These are phyloP conservation scores for Lentinus tigrinus DNA, from an alignment of 768 basidiomycete genomes.

Conservation along the genomic window DNA sequence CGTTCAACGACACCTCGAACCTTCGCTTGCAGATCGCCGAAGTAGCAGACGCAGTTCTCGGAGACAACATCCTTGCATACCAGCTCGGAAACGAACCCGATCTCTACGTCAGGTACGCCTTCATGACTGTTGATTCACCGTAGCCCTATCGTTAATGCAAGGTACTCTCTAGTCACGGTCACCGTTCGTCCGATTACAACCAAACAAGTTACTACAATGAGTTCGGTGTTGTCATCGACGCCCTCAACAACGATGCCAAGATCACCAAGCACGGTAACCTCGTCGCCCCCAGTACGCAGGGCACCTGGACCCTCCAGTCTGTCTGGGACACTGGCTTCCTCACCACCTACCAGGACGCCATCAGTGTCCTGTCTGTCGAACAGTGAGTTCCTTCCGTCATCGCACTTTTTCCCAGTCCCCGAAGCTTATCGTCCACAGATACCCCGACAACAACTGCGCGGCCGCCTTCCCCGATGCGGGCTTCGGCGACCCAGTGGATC, in stretches of 20 bases:
- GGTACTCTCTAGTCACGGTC: conserved; percentile 31
- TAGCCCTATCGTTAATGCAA: too few relatives aligned
- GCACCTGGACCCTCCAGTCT: conserved; percentile 15
- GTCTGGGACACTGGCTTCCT: conserved; percentile 32
- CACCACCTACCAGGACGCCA: conserved; percentile 25
- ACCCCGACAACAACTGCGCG: conserved; percentile 37
- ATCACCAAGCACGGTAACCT: conserved; percentile 35
- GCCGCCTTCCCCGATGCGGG: conserved; percentile 24
- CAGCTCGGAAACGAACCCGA: conserved; percentile 81
- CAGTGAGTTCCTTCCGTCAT: conserved; percentile 23
- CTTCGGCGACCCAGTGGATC: conserved; percentile 26
- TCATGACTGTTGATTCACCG: too few relatives aligned
- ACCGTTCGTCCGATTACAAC: conserved; percentile 33
- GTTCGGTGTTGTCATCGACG: conserved; percentile 46
- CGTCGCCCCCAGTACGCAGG: conserved; percentile 27
- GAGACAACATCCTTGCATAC: conserved; percentile 59
- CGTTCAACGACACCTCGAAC: conserved; percentile 63
- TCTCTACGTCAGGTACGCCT: conserved; percentile 46
- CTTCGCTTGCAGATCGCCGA: conserved; percentile 55
- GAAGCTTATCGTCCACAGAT: conserved; percentile 25
- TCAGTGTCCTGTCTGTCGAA: conserved; percentile 41
- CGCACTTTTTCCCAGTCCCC: neutral
- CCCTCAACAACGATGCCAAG: conserved; percentile 33
- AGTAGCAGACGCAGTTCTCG: conserved; percentile 61
- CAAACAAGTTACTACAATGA: conserved; percentile 50